These are phyloP conservation scores for Lyophyllum semitale DNA, from an alignment of 768 basidiomycete genomes.

Conservation along the genomic window DNA sequence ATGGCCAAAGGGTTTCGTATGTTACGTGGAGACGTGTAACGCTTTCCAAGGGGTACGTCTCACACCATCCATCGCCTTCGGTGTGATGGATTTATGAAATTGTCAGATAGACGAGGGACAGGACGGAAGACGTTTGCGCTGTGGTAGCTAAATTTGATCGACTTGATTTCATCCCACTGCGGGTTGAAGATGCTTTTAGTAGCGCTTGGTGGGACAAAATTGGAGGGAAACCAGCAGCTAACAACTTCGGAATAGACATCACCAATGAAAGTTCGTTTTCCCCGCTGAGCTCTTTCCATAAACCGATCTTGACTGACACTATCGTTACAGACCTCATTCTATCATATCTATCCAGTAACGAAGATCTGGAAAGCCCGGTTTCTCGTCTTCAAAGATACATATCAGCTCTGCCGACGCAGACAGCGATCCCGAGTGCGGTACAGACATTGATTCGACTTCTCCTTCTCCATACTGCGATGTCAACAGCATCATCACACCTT, in stretches of 20 bases:
- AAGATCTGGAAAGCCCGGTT: constrained; percentile 16
- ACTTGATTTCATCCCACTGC: constrained; percentile 62
- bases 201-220: constrained; percentile 61
- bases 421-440: constrained; percentile 62
- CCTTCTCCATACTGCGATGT: constrained; percentile 64
- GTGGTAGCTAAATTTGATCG: constrained; percentile 49
- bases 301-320: background rate
- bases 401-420: constrained; percentile 70
- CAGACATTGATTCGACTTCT: constrained; percentile 66
- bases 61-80: background rate
- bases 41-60: constrained; percentile 61
- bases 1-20: constrained; percentile 64
- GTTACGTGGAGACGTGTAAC: constrained; percentile 70
- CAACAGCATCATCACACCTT: constrained; percentile 68
- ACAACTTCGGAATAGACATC: constrained; percentile 46
- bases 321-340: constrained; percentile 31
- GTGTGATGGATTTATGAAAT: constrained; percentile 14
- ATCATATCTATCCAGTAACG: constrained; percentile 20
- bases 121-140: constrained; percentile 50
- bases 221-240: constrained; percentile 29
- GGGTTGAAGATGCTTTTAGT: constrained; percentile 78
- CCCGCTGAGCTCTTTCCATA: background rate
- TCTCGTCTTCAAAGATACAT: constrained; percentile 52
- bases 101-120: constrained; percentile 49
- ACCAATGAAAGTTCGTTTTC: constrained; percentile 48